phyloP scores from a whole-genome alignment of 1,139 yeast genomes.

The Suhomyces taliae region DNA sequence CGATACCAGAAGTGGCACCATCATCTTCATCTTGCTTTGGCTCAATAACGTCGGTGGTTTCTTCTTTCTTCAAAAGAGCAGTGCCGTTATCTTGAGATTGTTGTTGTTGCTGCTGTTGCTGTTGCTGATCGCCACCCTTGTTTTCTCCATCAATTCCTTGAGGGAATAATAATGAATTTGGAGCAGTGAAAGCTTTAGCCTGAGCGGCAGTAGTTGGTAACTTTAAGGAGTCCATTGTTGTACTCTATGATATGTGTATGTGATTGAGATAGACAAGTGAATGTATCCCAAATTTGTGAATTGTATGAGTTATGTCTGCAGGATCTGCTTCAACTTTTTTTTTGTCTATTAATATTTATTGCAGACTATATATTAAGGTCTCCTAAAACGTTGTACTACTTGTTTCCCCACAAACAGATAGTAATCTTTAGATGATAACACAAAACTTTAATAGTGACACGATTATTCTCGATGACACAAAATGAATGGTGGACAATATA shows the following conservation, averaged over 20 bases:
- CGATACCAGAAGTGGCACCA: slow-evolving; percentile 85
- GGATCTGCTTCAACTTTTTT: slow-evolving; percentile 5
- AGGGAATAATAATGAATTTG: slow-evolving; percentile 65
- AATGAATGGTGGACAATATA: slow-evolving; percentile 7
- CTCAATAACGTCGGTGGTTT: slow-evolving; percentile 34
- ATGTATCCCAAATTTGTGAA: slow-evolving; percentile 38
- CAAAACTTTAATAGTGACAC: not conserved
- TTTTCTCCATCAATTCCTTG: slow-evolving; percentile 39
- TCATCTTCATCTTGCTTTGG: slow-evolving; percentile 56
- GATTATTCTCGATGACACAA: slow-evolving; percentile 7
- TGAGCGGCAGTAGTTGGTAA: slow-evolving; percentile 81
- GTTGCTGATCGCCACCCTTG: slow-evolving; percentile 14
- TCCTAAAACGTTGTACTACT: slow-evolving; percentile 4
- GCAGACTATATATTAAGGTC: slow-evolving; percentile 11
- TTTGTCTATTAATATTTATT: slow-evolving; percentile 11
- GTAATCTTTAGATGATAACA: slow-evolving; percentile 4
- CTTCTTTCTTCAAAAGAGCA: slow-evolving; percentile 26
- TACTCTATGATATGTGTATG: slow-evolving; percentile 9
- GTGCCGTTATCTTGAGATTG: slow-evolving; percentile 6
- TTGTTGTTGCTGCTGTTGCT: slow-evolving; percentile 5
- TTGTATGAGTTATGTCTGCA: slow-evolving; percentile 6
- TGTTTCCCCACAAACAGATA: slow-evolving; percentile 11
- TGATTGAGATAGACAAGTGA: slow-evolving; percentile 39
- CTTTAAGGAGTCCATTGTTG: slow-evolving; percentile 66
- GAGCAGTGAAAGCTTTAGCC: slow-evolving; percentile 73